A percentile compares a stretch with the other conserved stretches of the same genome.
Conservation (phyloP, 2,329 filamentous ascomycete genomes). For the Tetracladium maxilliforme region DNA sequence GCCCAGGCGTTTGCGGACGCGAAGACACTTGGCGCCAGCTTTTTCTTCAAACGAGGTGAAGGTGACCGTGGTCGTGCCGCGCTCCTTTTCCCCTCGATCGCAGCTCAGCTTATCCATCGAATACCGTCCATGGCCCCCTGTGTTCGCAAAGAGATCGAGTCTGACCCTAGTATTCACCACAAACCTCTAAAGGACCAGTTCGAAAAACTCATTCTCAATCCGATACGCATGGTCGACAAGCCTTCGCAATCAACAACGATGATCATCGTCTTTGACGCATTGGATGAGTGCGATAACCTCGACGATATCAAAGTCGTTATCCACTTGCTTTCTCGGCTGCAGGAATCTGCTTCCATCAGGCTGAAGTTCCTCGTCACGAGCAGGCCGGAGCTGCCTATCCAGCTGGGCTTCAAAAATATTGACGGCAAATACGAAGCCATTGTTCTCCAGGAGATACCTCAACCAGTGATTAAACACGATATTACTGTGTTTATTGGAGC, state of each 20-base stretch:
- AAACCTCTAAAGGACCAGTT: conserved; percentile 12
- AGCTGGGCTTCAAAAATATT: conserved; percentile 17
- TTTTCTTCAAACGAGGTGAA: conserved; percentile 18
- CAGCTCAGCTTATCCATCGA: conserved; percentile 7
- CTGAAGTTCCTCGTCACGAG: conserved; percentile 25
- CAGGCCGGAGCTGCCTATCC: conserved; percentile 22
- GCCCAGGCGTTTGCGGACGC: conserved; percentile 9
- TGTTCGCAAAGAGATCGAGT: conserved; percentile 6
- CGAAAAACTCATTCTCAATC: conserved; percentile 11
- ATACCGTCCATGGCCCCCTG: conserved; percentile 7
- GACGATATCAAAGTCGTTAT: conserved; percentile 16
- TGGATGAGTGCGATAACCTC: conserved; percentile 18
- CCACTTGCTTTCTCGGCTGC: conserved; percentile 9
- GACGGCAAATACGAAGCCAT: conserved; percentile 6
- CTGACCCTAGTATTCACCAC: conserved; percentile 5
- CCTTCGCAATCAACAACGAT: background rate
- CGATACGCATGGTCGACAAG: conserved; percentile 11
- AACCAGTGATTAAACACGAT: conserved; percentile 17
- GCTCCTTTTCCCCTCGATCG: conserved; percentile 17
- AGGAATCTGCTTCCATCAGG: conserved; percentile 4
- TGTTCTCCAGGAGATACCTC: conserved; percentile 18
- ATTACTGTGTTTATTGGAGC: conserved; percentile 16
- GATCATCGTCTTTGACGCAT: conserved; percentile 17
- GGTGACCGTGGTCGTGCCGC: conserved; percentile 12
- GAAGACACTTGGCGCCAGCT: conserved; percentile 12